Evolutionary conservation across 768 basidiomycete species (phyloP).

Genomic region (Suillus lakei): DNA sequence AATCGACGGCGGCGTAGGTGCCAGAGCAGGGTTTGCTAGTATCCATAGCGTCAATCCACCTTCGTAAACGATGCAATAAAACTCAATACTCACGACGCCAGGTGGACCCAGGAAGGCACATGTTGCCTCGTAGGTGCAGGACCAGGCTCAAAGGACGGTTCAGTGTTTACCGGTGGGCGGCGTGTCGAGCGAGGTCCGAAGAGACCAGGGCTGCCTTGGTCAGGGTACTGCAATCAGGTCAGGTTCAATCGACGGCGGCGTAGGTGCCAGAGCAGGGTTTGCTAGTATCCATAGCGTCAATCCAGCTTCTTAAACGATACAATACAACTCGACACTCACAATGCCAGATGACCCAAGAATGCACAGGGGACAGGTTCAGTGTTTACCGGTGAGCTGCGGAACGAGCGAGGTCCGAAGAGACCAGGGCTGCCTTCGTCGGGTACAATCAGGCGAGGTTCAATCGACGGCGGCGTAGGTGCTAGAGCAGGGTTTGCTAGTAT

Average conservation of each 20-base stretch:
- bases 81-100: slow-evolving; percentile 65
- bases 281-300: slow-evolving; percentile 45
- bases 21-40: slow-evolving; percentile 60
- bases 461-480: slow-evolving; percentile 64
- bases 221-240: slow-evolving; percentile 65
- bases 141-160: too few relatives aligned
- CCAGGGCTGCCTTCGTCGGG: slow-evolving; percentile 65
- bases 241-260: slow-evolving; percentile 63
- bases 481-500: slow-evolving; percentile 59
- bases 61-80: slow-evolving; percentile 7
- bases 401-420: slow-evolving; percentile 81
- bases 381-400: slow-evolving; percentile 42
- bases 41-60: slow-evolving; percentile 10
- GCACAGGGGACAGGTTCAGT: slow-evolving; percentile 28
- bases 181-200: slow-evolving; percentile 80
- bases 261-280: slow-evolving; percentile 58
- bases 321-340: slow-evolving; percentile 49
- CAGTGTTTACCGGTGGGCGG: slow-evolving; percentile 32
- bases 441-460: slow-evolving; percentile 63
- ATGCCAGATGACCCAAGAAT: slow-evolving; percentile 69
- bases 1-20: slow-evolving; percentile 64
- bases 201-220: slow-evolving; percentile 62
- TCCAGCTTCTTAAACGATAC: slow-evolving; percentile 1
- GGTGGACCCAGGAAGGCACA: slow-evolving; percentile 57
- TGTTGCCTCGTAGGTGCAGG: slow-evolving; percentile 48